Evolutionary conservation across 352 stramenopile genomes (phyloP).

Genomic region (Phytophthora sp.): DNA sequence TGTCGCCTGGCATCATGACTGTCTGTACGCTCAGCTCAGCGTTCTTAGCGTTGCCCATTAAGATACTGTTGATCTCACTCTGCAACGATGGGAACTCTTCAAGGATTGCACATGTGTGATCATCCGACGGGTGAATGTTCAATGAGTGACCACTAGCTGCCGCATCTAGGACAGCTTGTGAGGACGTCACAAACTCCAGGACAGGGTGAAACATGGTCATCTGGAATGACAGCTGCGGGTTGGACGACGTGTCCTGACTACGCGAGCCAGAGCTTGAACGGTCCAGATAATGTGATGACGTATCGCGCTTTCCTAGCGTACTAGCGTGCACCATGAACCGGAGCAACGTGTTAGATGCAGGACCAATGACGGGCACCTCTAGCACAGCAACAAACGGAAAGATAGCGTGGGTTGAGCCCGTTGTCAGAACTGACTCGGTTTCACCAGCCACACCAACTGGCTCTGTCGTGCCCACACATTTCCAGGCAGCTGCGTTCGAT

Average conservation of each 20-base stretch:
- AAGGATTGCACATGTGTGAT: conserved; percentile 77
- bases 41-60: conserved; percentile 77
- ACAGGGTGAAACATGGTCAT: conserved; percentile 90
- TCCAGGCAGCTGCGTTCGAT: conserved; percentile 71
- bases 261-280: conserved; percentile 45
- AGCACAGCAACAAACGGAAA: conserved; percentile 89
- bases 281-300: conserved; percentile 48
- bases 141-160: conserved; percentile 79
- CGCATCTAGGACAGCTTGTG: conserved; percentile 83
- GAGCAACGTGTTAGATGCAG: conserved; percentile 83
- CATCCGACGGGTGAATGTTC: conserved; percentile 79
- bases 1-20: conserved; percentile 87
- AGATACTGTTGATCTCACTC: conserved; percentile 69
- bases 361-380: conserved; percentile 80
- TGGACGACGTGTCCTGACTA: conserved; percentile 47
- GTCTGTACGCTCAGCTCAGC: conserved; percentile 87
- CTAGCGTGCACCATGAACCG: conserved; percentile 87
- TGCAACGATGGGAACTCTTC: conserved; percentile 73
- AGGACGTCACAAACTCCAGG: conserved; percentile 87
- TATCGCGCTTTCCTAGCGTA: conserved; percentile 73
- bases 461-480: conserved; percentile 84
- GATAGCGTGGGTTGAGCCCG: conserved; percentile 59
- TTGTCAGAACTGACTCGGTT: conserved; percentile 68
- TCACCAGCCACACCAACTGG: conserved; percentile 71
- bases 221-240: conserved; percentile 70